Base-by-base conservation (phyloP, 768 basidiomycete genomes). In the Suillus decipiens region DNA sequence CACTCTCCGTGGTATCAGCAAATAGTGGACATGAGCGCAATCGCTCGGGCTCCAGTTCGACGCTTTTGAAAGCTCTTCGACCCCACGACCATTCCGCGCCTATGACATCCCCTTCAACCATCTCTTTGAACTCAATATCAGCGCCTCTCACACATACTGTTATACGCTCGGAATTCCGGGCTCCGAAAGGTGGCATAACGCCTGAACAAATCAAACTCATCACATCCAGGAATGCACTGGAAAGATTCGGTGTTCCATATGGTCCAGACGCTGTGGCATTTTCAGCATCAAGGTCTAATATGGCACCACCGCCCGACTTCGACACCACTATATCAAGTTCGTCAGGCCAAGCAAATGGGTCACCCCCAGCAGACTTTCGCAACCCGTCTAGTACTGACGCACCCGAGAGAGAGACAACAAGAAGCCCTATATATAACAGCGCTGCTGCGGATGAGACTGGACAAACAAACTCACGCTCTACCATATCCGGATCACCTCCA, bases 61-160 rank as follows among this genome's bases (percentile, higher is more conserved):
- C 24, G 56, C 33, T 64, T 70, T 36, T 45, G 45, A 15, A 42
- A 19, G 4, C 31, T 68, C 14, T 64, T 79, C 85, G 71, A 78
- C 78, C 65, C 80, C 83, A 51, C 70, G 73, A 41, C 33, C 76
- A 78, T 60, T 76, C 76, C 17, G 74, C 74, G 63, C 75, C 78
- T 61, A 80, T 86, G 54, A 85, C 81, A 39, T 90, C 88, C 1
- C 86, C 89, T 9, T 90, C 90, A 22, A 77, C 82, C 60, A 86
- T 91, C 61, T 91, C 91, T 19, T 78, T 92, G 41, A 80, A 86
- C 66, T 89, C 84, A 11, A 93, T 94, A 62, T 92, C 90, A 6
- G 71, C 89, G 5, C 92, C 92, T 8, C 82, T 94, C 10, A 82
- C 87, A 7, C 89, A 94, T 71, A 93, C 92, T 12, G 77, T 83